These are phyloP conservation scores for Amaranthus palmeri DNA, from an alignment of 148 eudicot species.

Conservation along the genomic window DNA sequence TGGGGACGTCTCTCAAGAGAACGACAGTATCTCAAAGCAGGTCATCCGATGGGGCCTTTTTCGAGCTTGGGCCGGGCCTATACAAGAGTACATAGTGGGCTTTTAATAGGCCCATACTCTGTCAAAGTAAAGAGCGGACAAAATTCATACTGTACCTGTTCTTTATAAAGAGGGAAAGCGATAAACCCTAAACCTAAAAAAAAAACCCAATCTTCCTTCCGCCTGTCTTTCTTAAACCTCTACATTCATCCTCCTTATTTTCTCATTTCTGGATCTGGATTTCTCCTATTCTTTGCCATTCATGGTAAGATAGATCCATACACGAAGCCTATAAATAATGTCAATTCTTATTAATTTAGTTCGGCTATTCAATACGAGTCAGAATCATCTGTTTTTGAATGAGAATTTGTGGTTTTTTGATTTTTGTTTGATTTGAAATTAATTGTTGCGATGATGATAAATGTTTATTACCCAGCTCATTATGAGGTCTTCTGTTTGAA, in stretches of 20 bases:
- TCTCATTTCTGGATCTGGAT: too few species aligned
- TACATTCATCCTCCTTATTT: not conserved
- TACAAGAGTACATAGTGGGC: conserved; percentile 3
- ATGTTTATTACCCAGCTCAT: conserved; percentile 32
- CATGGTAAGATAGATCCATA: too few species aligned
- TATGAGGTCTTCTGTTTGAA: conserved; percentile 28
- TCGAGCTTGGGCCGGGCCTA: conserved; percentile 67
- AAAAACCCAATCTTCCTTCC: not conserved
- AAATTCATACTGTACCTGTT: not conserved
- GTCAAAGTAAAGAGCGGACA: not conserved
- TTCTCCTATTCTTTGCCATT: too few species aligned
- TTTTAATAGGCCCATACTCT: not conserved
- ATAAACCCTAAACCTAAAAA: conserved; percentile 22
- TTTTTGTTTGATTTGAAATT: not conserved
- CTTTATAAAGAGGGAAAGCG: not conserved
- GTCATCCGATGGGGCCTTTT: conserved; percentile 70
- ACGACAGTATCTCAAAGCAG: conserved; percentile 70
- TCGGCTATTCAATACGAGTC: too few species aligned
- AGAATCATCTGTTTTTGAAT: too few species aligned
- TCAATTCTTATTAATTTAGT: too few species aligned
- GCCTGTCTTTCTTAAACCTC: not conserved
- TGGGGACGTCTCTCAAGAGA: too few species aligned
- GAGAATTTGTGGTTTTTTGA: too few species aligned
- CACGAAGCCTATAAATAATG: too few species aligned
- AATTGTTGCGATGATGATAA: conserved; percentile 18